phyloP scores from a whole-genome alignment of 805 yeast species.

The Torulaspora franciscae region DNA sequence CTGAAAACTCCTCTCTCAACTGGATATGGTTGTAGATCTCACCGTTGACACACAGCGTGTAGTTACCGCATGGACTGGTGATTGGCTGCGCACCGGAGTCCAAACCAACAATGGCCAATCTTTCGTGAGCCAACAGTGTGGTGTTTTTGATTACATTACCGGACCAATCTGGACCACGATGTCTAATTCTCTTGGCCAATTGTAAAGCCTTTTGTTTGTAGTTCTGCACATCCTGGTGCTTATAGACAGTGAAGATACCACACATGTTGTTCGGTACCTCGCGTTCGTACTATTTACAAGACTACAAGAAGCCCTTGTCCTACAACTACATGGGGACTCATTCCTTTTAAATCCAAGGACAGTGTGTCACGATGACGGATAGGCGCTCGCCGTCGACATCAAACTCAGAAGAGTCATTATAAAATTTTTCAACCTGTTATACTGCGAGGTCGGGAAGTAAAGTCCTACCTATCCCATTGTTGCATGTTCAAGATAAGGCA shows the following conservation, averaged over 20 bases:
- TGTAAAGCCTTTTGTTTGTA: conserved; percentile 88
- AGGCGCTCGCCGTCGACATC: background rate
- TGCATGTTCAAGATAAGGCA: background rate
- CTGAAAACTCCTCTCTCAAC: conserved; percentile 68
- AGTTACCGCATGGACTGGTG: conserved; percentile 68
- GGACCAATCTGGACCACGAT: conserved; percentile 99
- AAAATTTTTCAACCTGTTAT: background rate
- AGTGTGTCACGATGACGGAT: background rate
- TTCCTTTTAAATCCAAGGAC: background rate
- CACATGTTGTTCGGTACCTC: conserved; percentile 56
- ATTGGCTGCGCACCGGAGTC: conserved; percentile 99
- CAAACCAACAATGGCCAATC: conserved; percentile 95
- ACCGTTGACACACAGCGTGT: conserved; percentile 85
- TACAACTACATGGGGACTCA: background rate
- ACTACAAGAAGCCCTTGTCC: background rate
- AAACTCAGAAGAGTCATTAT: background rate
- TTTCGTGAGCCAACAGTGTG: conserved; percentile 88
- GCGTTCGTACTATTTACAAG: background rate
- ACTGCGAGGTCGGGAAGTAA: background rate
- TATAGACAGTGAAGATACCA: conserved; percentile 94
- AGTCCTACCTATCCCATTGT: background rate
- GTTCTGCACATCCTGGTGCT: conserved; percentile 68
- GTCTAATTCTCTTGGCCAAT: conserved; percentile 88
- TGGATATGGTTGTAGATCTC: conserved; percentile 97
- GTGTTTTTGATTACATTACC: conserved; percentile 78